Conservation (phyloP, 1,284 basidiomycete genomes). For the Tilletia indica region DNA sequence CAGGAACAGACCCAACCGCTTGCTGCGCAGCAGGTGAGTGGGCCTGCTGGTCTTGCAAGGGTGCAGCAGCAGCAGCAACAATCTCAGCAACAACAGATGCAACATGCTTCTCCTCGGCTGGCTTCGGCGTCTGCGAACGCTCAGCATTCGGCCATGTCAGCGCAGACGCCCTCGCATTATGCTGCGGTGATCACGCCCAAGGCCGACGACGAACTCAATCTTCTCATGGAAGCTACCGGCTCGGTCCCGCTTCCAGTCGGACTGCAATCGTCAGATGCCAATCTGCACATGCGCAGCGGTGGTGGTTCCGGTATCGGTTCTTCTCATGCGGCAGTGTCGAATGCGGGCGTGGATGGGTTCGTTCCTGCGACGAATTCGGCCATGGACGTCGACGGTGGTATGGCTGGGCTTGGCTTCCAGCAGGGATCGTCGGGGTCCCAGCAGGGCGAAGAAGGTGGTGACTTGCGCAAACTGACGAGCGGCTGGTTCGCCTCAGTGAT, state of each 20-base stretch:
- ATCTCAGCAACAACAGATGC: too few relatives aligned
- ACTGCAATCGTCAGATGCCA: too few relatives aligned
- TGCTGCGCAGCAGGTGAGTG: too few relatives aligned
- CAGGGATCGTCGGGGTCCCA: not conserved
- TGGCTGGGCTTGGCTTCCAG: not conserved
- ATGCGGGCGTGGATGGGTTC: not conserved
- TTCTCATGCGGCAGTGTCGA: not conserved
- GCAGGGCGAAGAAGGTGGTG: not conserved
- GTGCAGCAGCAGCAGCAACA: too few relatives aligned
- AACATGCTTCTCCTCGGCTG: too few relatives aligned
- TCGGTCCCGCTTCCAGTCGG: too few relatives aligned
- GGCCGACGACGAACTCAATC: not conserved
- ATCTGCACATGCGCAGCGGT: too few relatives aligned
- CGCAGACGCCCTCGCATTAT: not conserved
- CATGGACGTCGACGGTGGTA: not conserved
- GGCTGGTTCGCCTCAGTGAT: constrained; percentile 14
- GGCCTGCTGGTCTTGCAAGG: too few relatives aligned
- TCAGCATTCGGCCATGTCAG: not conserved
- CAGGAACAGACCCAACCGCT: too few relatives aligned
- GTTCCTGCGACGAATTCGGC: not conserved
- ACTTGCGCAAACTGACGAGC: constrained; percentile 2
- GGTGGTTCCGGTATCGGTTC: too few relatives aligned
- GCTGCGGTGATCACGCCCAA: not conserved
- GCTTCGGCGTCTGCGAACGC: not conserved
- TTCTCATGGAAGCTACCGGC: not conserved